These are phyloP conservation scores for Sporothrix humicola DNA, from an alignment of 2,329 filamentous ascomycete genomes.

Conservation along the genomic window DNA sequence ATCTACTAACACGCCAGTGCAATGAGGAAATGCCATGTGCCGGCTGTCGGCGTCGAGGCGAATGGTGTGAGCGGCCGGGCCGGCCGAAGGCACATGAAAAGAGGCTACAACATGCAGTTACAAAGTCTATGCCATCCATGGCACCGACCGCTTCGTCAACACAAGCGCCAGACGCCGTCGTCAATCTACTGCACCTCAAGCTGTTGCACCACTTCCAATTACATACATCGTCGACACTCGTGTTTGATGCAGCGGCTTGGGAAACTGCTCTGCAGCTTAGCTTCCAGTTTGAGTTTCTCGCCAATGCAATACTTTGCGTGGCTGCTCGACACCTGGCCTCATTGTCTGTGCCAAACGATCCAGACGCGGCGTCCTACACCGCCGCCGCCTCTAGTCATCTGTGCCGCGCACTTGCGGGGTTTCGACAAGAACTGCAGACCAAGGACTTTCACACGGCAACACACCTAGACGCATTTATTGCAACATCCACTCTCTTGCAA, in stretches of 20 bases:
- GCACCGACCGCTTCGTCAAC: not conserved
- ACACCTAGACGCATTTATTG: constrained; percentile 40
- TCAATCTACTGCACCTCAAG: constrained; percentile 38
- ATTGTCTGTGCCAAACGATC: not conserved
- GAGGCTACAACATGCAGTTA: not conserved
- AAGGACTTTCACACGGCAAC: constrained; percentile 31
- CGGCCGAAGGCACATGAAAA: not conserved
- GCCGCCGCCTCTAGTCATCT: constrained; percentile 36
- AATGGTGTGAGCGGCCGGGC: constrained; percentile 36
- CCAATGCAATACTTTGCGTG: constrained; percentile 39
- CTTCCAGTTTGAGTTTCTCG: constrained; percentile 40
- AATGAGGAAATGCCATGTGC: constrained; percentile 38
- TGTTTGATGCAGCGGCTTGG: constrained; percentile 37
- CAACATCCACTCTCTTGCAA: constrained; percentile 39
- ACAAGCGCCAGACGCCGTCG: constrained; percentile 10
- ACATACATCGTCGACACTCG: constrained; percentile 38
- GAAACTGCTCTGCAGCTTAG: constrained; percentile 37
- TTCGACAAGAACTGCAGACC: constrained; percentile 35
- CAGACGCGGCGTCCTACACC: constrained; percentile 28
- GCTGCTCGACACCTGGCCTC: constrained; percentile 39
- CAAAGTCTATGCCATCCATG: not conserved
- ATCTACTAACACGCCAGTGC: constrained; percentile 35
- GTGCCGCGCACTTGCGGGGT: constrained; percentile 36
- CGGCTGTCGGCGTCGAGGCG: constrained; percentile 38
- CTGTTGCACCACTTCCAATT: constrained; percentile 41